phyloP scores from a whole-genome alignment of 306 rosid species.

The Begonia loranthoides region DNA sequence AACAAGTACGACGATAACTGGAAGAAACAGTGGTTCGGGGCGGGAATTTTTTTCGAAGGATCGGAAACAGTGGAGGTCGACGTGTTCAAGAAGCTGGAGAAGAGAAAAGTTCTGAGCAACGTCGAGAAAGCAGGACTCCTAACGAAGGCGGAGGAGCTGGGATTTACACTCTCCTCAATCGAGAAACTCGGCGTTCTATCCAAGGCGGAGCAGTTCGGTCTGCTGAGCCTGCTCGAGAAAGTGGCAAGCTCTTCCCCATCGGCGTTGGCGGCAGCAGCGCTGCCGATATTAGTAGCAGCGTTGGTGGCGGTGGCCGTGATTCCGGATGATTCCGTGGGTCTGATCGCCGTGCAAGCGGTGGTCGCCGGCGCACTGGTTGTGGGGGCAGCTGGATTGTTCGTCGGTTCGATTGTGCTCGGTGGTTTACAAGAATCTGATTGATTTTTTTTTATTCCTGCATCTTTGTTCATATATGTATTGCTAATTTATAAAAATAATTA shows the following conservation, averaged over 20 bases:
- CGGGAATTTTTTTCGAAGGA: constrained; percentile 88
- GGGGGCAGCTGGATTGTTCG: constrained; percentile 55
- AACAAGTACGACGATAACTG: constrained; percentile 63
- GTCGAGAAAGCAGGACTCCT: constrained; percentile 77
- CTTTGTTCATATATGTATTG: too few species aligned
- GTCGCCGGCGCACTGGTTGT: constrained; percentile 49
- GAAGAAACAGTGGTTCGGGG: constrained; percentile 89
- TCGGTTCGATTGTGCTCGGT: constrained; percentile 63
- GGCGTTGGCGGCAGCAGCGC: constrained; percentile 50
- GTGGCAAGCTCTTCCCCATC: constrained; percentile 47
- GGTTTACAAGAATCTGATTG: constrained; percentile 89
- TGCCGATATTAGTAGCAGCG: constrained; percentile 58
- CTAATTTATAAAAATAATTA: too few species aligned
- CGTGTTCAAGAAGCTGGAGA: constrained; percentile 86
- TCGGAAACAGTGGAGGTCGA: constrained; percentile 75
- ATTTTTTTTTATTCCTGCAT: background rate
- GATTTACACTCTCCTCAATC: constrained; percentile 70
- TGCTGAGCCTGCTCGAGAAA: constrained; percentile 67
- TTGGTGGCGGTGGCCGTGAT: constrained; percentile 40
- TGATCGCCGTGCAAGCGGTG: constrained; percentile 44
- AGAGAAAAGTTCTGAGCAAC: constrained; percentile 65
- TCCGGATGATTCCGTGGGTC: constrained; percentile 67
- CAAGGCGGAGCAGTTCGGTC: constrained; percentile 80
- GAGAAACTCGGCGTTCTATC: constrained; percentile 81
- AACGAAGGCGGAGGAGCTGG: constrained; percentile 75